Evolutionary conservation across 2,329 filamentous ascomycete genomes (phyloP).

Genomic region (Zymoseptoria tritici): DNA sequence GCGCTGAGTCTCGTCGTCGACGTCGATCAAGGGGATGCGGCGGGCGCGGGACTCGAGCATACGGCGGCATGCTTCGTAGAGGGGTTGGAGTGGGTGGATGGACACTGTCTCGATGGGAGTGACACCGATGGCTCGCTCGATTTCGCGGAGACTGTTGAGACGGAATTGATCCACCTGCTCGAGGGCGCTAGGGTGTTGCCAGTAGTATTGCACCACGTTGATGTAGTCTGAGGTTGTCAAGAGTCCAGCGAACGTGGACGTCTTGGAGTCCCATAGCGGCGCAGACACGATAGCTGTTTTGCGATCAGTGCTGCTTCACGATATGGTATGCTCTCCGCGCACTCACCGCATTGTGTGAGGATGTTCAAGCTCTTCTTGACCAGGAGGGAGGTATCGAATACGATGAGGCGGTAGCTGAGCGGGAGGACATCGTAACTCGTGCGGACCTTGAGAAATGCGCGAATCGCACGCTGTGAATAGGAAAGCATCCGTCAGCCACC

Average conservation of each 20-base stretch:
- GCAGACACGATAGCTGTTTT: conserved; percentile 85
- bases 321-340: neutral
- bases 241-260: conserved; percentile 85
- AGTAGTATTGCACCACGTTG: conserved; percentile 98
- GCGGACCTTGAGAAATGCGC: conserved; percentile 90
- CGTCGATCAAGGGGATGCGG: conserved; percentile 85
- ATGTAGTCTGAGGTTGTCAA: conserved; percentile 96
- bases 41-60: conserved; percentile 93
- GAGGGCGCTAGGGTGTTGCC: conserved; percentile 87
- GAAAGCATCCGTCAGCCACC: conserved; percentile 8
- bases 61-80: conserved; percentile 89
- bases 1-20: conserved; percentile 86
- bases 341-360: conserved; percentile 82
- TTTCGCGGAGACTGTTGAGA: conserved; percentile 84
- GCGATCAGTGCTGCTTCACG: conserved; percentile 6
- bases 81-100: conserved; percentile 80
- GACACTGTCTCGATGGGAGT: conserved; percentile 88
- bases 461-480: conserved; percentile 67
- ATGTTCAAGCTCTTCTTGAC: conserved; percentile 97
- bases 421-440: conserved; percentile 97
- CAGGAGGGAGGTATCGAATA: conserved; percentile 88
- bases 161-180: conserved; percentile 89
- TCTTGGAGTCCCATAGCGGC: conserved; percentile 90
- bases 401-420: conserved; percentile 88
- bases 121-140: conserved; percentile 89